These are phyloP conservation scores for Dryas alaskensis DNA, from an alignment of 306 rosid genomes.

Conservation along the genomic window DNA sequence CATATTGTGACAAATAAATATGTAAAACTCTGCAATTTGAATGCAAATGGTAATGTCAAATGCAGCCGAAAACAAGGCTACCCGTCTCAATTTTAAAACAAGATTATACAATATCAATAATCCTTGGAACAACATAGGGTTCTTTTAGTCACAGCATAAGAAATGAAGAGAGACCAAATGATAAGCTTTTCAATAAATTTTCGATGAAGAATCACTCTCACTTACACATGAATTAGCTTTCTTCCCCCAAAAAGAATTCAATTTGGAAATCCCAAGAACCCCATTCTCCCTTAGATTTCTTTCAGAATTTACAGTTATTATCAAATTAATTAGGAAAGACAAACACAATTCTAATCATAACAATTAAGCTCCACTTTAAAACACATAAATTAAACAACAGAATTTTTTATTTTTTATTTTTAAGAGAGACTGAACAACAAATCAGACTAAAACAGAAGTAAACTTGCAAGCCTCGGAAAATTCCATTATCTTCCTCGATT, in stretches of 20 bases:
- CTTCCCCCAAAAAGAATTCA: neutral
- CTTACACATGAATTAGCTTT: neutral
- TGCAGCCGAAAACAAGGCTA: neutral
- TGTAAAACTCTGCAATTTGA: neutral
- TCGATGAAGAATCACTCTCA: neutral
- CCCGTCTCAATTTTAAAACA: neutral
- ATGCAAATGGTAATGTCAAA: neutral
- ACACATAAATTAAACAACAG: neutral
- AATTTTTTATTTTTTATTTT: neutral
- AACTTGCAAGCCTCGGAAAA: neutral
- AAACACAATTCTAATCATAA: neutral
- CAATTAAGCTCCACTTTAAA: neutral
- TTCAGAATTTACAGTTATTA: neutral
- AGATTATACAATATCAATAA: neutral
- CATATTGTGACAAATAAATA: neutral
- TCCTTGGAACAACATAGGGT: neutral
- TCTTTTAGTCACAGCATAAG: too few relatives aligned
- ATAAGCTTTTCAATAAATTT: neutral
- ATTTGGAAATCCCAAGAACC: neutral
- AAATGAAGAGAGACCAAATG: too few relatives aligned
- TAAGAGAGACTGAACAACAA: too few relatives aligned
- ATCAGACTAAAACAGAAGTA: neutral
- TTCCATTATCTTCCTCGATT: neutral
- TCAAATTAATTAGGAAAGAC: neutral
- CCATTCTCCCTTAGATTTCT: neutral